Evolutionary conservation across 139 green algal genomes (phyloP), one percentile per base, ranked within the genome.

Genomic region (Limnomonas spitsbergensis): DNA sequence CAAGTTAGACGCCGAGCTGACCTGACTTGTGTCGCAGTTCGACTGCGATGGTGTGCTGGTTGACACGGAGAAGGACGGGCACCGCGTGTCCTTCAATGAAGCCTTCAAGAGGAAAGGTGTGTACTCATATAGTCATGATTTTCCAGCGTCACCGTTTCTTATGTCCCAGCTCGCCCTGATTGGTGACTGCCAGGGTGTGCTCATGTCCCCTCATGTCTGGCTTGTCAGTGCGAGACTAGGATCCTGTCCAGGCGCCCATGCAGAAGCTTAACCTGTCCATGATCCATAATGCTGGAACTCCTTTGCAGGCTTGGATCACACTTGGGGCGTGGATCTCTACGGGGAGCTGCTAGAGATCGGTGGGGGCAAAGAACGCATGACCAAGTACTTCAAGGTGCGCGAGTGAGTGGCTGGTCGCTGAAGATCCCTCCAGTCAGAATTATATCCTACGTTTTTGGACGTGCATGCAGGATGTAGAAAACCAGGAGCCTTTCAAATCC

Each of bases 301-400:
- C 94, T 61, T 20, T 29, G 14, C 47, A 61, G 92, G 93, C 3
- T 67, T 97, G 36, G 37, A 88, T 1, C 89, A 95, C 53, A 87
- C 90, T 40, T 99, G 96, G 96, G 86, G 73, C 61, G 87, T 98
- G 29, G 92, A 98, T 36, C 78, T 93, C 69, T 99, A 99, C 77
- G 96, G 96, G 1, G 75, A 96, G 69, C 87, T 99, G 76, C 88
- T 99, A 24, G 90, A 97, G 84, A 97, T 96, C 69, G 96, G 96
- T 0, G 96, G 96, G 14, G 96, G 96, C 73, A 99, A 99, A 86
- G 96, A 99, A 85, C 87, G 96, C 53, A 99, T 99, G 96, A 95
- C 93, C n/a, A 86, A 89, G 53, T 97, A 98, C 84, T 97, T 97
- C 84, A 87, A 80, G 40, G 90, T 92, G 29, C 3, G 29, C 14